Conservation (phyloP, 2,329 filamentous ascomycete genomes). For the Camptophora hylomeconis region DNA sequence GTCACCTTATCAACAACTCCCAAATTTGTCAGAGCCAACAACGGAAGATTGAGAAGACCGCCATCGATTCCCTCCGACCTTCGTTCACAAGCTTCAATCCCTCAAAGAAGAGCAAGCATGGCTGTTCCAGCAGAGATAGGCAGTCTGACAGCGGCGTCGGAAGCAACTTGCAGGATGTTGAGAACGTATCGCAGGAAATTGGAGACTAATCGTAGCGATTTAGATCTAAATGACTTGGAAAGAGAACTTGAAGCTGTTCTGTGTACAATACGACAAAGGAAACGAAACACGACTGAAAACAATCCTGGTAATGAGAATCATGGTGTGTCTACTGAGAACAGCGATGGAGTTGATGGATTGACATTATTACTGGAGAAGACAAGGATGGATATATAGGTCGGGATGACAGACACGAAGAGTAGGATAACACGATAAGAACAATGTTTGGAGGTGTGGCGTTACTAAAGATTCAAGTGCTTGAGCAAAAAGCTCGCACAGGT, state of each 20-base stretch:
- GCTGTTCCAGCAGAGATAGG: conserved; percentile 26
- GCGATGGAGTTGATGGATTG: conserved; percentile 3
- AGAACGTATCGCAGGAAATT: conserved; percentile 46
- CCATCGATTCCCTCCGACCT: conserved; percentile 33
- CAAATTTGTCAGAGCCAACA: conserved; percentile 21
- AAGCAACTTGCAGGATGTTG: conserved; percentile 44
- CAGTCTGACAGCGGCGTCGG: conserved; percentile 39
- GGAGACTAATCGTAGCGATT: conserved; percentile 27
- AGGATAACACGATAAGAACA: too few relatives aligned
- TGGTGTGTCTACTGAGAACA: too few relatives aligned
- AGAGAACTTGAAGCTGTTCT: conserved; percentile 40
- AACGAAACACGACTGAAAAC: conserved; percentile 3
- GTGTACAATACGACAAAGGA: conserved; percentile 29
- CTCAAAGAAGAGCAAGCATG: conserved; percentile 17
- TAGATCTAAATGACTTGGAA: conserved; percentile 43
- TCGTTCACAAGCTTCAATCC: conserved; percentile 34
- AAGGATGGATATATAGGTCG: too few relatives aligned
- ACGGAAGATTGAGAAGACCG: conserved; percentile 26
- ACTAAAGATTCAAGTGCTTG: too few relatives aligned
- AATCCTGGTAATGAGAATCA: too few relatives aligned
- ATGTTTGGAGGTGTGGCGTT: too few relatives aligned
- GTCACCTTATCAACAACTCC: conserved; percentile 15
- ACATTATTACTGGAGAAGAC: conserved; percentile 1
- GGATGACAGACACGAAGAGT: too few relatives aligned
- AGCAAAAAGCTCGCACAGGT: too few relatives aligned